phyloP scores from a whole-genome alignment of 768 basidiomycete genomes.

The Pisolithus tinctorius region DNA sequence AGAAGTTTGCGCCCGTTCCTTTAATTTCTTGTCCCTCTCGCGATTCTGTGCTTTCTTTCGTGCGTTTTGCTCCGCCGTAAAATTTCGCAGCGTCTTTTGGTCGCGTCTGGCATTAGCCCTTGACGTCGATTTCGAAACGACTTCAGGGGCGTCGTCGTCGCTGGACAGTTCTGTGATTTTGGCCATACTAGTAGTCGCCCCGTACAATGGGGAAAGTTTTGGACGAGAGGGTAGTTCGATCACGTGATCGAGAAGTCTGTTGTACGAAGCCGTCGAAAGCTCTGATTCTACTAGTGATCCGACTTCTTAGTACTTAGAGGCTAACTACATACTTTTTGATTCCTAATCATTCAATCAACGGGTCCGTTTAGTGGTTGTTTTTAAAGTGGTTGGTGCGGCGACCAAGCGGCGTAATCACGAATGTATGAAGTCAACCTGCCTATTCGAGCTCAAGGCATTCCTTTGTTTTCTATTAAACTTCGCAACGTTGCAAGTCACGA shows the following conservation, averaged over 20 bases:
- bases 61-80: slow-evolving; percentile 31
- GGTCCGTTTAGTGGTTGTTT: no score
- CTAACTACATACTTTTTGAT: no score
- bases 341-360: no score
- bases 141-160: slow-evolving; percentile 45
- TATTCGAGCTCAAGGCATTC: not conserved
- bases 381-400: no score
- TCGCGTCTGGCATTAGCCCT: slow-evolving; percentile 35
- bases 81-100: slow-evolving; percentile 31
- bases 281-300: no score
- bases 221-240: no score
- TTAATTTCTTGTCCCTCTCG: slow-evolving; percentile 41
- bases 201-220: no score
- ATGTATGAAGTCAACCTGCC: not conserved
- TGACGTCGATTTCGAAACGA: slow-evolving; percentile 40
- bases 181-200: slow-evolving; percentile 8
- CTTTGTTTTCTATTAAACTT: not conserved
- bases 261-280: no score
- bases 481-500: not conserved
- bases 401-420: no score
- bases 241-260: no score
- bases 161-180: slow-evolving; percentile 18
- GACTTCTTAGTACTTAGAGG: no score
- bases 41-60: slow-evolving; percentile 41
- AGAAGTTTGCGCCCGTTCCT: slow-evolving; percentile 35